Conservation (phyloP, 1,284 basidiomycete genomes). For the Apiotrichum sp. region DNA sequence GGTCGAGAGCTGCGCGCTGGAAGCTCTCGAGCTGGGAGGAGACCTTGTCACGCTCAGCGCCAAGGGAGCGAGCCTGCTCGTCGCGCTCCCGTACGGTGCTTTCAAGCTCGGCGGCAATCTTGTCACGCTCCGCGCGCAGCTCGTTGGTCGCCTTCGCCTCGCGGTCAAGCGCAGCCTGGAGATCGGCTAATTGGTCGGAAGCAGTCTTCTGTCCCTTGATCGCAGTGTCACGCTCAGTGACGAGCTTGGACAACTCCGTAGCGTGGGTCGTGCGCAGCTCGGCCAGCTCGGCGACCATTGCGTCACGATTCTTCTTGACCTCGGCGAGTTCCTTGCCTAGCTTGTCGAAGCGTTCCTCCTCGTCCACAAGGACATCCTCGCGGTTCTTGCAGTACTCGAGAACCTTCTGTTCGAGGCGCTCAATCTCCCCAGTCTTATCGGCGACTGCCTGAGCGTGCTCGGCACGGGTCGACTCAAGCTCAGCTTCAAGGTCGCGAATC, state of each 20-base stretch:
- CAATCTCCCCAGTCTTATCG: slow-evolving; percentile 28
- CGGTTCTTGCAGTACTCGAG: slow-evolving; percentile 19
- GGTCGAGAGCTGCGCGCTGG: slow-evolving; percentile 24
- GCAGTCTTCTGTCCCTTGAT: not conserved
- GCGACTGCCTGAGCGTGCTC: slow-evolving; percentile 25
- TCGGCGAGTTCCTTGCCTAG: slow-evolving; percentile 4
- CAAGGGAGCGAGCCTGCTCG: slow-evolving; percentile 1
- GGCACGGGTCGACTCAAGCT: slow-evolving; percentile 27
- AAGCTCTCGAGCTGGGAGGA: slow-evolving; percentile 24
- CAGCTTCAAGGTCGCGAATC: slow-evolving; percentile 21
- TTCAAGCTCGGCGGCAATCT: slow-evolving; percentile 4
- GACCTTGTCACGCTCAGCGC: slow-evolving; percentile 11
- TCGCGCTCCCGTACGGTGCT: slow-evolving; percentile 11
- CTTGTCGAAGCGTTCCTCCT: slow-evolving; percentile 5
- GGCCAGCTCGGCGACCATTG: slow-evolving; percentile 1
- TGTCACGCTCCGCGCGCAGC: slow-evolving; percentile 11
- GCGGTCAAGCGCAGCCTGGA: slow-evolving; percentile 19
- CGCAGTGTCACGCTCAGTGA: not conserved
- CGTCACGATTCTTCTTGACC: slow-evolving; percentile 6
- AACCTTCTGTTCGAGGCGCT: slow-evolving; percentile 30
- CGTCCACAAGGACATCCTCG: not conserved
- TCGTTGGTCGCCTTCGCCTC: slow-evolving; percentile 21
- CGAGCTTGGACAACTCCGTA: not conserved
- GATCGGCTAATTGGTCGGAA: not conserved
- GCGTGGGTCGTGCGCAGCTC: slow-evolving; percentile 3